These are phyloP conservation scores for Trichoderma oligosporum DNA, from an alignment of 2,329 filamentous ascomycete genomes.

Conservation along the genomic window DNA sequence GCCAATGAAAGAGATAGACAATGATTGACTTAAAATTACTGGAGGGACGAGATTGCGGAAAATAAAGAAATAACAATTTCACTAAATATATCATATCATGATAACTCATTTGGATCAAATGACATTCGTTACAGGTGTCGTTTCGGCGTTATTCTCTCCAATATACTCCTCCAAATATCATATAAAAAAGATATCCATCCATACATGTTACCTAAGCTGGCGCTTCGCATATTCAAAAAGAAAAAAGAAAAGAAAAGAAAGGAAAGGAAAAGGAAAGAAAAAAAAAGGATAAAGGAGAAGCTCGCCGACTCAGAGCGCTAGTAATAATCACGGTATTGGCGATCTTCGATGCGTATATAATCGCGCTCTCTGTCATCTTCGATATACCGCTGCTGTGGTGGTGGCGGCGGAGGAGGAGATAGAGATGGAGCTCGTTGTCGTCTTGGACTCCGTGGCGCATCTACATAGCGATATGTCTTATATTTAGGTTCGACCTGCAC, in stretches of 20 bases:
- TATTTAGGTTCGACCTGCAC: slow-evolving; percentile 42
- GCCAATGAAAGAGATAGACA: background rate
- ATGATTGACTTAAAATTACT: background rate
- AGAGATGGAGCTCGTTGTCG: slow-evolving; percentile 28
- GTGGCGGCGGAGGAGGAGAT: slow-evolving; percentile 29
- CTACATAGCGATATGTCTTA: slow-evolving; percentile 52
- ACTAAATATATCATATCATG: background rate
- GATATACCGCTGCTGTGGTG: slow-evolving; percentile 32
- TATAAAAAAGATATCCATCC: background rate
- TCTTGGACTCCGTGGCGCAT: slow-evolving; percentile 38
- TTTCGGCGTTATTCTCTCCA: background rate
- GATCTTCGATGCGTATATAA: slow-evolving; percentile 25
- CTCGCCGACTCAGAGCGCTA: slow-evolving; percentile 19
- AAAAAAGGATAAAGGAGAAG: slow-evolving; percentile 17
- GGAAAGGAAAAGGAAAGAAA: background rate
- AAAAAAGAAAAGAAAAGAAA: background rate
- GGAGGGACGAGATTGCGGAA: background rate
- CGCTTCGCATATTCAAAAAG: background rate
- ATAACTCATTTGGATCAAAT: background rate
- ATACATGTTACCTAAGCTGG: background rate
- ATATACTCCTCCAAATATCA: background rate
- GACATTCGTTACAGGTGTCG: background rate
- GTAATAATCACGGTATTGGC: slow-evolving; percentile 21
- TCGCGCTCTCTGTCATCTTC: slow-evolving; percentile 25
- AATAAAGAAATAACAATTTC: too few species aligned